A percentile compares a stretch with the other conserved stretches of the same genome.
Conservation (phyloP, 2,329 filamentous ascomycete genomes). For the Stemphylium lycopersici region DNA sequence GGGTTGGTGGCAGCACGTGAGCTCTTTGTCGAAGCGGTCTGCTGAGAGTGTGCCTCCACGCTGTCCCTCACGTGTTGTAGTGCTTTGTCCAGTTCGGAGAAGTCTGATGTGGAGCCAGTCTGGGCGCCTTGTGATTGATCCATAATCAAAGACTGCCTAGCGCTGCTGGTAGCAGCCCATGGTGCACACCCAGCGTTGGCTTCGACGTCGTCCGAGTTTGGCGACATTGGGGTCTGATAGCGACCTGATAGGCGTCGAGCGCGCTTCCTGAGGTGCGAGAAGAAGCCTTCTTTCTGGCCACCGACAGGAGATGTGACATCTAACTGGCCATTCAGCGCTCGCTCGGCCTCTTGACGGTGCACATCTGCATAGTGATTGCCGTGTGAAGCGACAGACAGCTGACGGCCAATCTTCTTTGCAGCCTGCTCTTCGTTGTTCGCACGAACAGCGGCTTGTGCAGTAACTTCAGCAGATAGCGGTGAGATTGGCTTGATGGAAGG, state of each 20-base stretch:
- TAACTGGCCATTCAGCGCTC: slow-evolving; percentile 81
- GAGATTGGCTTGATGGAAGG: slow-evolving; percentile 95
- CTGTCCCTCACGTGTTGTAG: slow-evolving; percentile 66
- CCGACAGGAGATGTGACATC: slow-evolving; percentile 77
- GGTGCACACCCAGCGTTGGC: slow-evolving; percentile 90
- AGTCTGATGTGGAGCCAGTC: slow-evolving; percentile 56
- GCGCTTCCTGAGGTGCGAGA: slow-evolving; percentile 93
- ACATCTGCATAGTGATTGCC: slow-evolving; percentile 91
- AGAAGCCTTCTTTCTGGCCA: slow-evolving; percentile 93
- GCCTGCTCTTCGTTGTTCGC: slow-evolving; percentile 67
- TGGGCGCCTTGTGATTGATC: slow-evolving; percentile 60
- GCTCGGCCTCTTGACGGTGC: slow-evolving; percentile 88
- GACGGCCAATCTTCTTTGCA: slow-evolving; percentile 90
- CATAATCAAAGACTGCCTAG: slow-evolving; percentile 81
- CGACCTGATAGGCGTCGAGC: slow-evolving; percentile 90
- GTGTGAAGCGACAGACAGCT: slow-evolving; percentile 88
- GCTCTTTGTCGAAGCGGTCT: slow-evolving; percentile 36
- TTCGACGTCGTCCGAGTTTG: slow-evolving; percentile 84
- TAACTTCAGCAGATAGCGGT: slow-evolving; percentile 92
- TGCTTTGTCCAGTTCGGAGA: slow-evolving; percentile 66
- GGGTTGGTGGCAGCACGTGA: slow-evolving; percentile 53
- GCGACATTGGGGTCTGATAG: slow-evolving; percentile 80
- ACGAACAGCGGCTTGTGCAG: slow-evolving; percentile 79
- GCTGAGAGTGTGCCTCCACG: slow-evolving; percentile 55
- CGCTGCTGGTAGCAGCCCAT: slow-evolving; percentile 78